Conservation (phyloP, 768 basidiomycete genomes). For the Mycena polygramma region DNA sequence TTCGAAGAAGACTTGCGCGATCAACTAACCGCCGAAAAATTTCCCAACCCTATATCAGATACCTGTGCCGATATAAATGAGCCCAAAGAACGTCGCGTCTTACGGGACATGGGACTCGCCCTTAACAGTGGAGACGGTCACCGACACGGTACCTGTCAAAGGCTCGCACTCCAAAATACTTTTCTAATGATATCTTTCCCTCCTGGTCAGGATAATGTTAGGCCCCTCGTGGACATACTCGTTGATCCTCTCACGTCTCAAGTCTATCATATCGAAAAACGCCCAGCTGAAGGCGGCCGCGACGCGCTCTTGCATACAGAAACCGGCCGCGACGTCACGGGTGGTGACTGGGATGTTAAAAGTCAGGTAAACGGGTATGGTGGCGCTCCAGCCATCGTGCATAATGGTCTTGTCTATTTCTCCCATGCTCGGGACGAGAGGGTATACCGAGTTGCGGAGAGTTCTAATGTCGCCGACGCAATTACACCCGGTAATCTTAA, state of each 20-base stretch:
- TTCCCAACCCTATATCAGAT: background rate
- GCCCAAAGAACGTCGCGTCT: conserved; percentile 50
- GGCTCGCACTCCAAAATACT: background rate
- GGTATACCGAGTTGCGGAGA: conserved; percentile 55
- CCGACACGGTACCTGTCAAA: conserved; percentile 49
- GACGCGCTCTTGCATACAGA: conserved; percentile 68
- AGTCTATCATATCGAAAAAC: conserved; percentile 70
- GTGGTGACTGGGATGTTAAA: conserved; percentile 68
- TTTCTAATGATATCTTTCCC: background rate
- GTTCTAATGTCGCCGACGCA: conserved; percentile 51
- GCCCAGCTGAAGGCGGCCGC: conserved; percentile 67
- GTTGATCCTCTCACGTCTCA: conserved; percentile 63
- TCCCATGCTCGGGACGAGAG: conserved; percentile 63
- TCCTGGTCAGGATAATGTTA: conserved; percentile 46
- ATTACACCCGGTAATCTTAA: conserved; percentile 72
- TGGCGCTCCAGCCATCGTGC: conserved; percentile 65
- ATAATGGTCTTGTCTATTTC: conserved; percentile 64
- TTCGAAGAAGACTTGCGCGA: conserved; percentile 4
- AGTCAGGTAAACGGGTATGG: conserved; percentile 78
- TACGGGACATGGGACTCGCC: conserved; percentile 76
- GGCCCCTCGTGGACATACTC: conserved; percentile 57
- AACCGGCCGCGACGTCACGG: conserved; percentile 64
- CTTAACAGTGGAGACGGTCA: conserved; percentile 65
- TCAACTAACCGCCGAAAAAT: conserved; percentile 2
- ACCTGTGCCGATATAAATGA: conserved; percentile 5